Conservation (phyloP, 305 asterid genomes). For the Fraxinus floribunda region DNA sequence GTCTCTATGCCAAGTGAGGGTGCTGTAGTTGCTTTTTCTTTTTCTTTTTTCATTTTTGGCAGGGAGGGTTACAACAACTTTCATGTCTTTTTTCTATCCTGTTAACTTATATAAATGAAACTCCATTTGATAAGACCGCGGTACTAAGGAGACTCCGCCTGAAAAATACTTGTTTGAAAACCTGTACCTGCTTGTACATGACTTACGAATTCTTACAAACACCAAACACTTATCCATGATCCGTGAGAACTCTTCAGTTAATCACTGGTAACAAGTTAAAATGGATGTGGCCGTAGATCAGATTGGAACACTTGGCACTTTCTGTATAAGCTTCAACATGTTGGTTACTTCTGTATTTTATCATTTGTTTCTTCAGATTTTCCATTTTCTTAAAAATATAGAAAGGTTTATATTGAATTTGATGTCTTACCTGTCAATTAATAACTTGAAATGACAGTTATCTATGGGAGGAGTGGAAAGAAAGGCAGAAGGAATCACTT, state of each 20-base stretch:
- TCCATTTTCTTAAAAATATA: conserved; percentile 6
- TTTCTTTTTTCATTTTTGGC: conserved; percentile 9
- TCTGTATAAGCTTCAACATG: conserved; percentile 3
- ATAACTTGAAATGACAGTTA: conserved; percentile 58
- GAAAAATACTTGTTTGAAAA: conserved; percentile 13
- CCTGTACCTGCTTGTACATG: neutral
- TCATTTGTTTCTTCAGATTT: neutral
- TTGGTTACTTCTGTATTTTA: neutral
- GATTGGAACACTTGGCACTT: neutral
- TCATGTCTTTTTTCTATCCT: conserved; percentile 1
- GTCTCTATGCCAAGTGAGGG: neutral
- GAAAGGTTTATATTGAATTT: conserved; percentile 5
- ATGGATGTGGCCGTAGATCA: conserved; percentile 3
- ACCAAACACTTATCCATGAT: neutral
- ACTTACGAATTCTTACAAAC: neutral
- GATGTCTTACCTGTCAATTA: conserved; percentile 18
- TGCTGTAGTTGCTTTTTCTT: conserved; percentile 9
- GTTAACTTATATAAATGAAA: neutral
- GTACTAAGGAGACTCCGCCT: neutral
- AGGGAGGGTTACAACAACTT: conserved; percentile 10
- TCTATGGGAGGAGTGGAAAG: conserved; percentile 95
- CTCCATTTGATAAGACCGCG: neutral
- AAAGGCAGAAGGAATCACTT: conserved; percentile 62
- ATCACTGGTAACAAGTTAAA: conserved; percentile 15
- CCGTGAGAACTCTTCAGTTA: conserved; percentile 1